A percentile compares a stretch with the other conserved stretches of the same genome.
Evolutionary conservation across 495 filamentous ascomycete genomes (phyloP).

Genomic region (Cenococcum geophilum): DNA sequence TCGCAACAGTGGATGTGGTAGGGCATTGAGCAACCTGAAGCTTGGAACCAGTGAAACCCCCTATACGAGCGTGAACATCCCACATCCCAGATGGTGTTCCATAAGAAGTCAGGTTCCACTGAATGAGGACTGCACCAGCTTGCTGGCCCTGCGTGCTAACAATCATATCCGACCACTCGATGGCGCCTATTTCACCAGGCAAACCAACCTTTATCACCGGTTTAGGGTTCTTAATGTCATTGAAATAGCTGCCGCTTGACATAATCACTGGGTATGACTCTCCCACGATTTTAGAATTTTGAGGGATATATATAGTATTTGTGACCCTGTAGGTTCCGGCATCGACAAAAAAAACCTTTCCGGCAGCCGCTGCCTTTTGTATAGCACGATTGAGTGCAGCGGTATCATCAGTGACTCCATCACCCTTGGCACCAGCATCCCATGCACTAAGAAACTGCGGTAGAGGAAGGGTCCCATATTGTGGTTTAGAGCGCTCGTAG

Average conservation of each 20-base stretch:
- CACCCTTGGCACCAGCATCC: conserved; percentile 32
- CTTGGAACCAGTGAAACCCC: conserved; percentile 50
- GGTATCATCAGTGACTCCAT: conserved; percentile 37
- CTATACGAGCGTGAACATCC: conserved; percentile 55
- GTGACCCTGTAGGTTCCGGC: conserved; percentile 50
- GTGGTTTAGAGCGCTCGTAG: conserved; percentile 36
- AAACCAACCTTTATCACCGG: conserved; percentile 40
- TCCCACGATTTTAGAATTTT: conserved; percentile 50
- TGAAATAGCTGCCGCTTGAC: conserved; percentile 34
- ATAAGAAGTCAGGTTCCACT: conserved; percentile 38
- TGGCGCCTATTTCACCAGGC: conserved; percentile 33
- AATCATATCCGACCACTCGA: conserved; percentile 44
- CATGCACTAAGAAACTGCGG: conserved; percentile 31
- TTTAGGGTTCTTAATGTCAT: conserved; percentile 35
- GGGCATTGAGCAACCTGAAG: conserved; percentile 48
- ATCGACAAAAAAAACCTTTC: conserved; percentile 37
- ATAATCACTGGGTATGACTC: conserved; percentile 50
- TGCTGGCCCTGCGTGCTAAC: conserved; percentile 38
- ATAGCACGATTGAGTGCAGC: conserved; percentile 32
- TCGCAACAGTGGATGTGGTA: conserved; percentile 41
- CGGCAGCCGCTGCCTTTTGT: conserved; percentile 10
- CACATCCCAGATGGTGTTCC: conserved; percentile 44
- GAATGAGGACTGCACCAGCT: conserved; percentile 37
- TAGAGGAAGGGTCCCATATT: conserved; percentile 30
- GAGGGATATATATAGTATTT: conserved; percentile 51